Percentiles rank a stretch among this genome's conserved stretches.
phyloP scores from a whole-genome alignment of 108 stramenopile genomes.

The Chaetoceros muelleri region DNA sequence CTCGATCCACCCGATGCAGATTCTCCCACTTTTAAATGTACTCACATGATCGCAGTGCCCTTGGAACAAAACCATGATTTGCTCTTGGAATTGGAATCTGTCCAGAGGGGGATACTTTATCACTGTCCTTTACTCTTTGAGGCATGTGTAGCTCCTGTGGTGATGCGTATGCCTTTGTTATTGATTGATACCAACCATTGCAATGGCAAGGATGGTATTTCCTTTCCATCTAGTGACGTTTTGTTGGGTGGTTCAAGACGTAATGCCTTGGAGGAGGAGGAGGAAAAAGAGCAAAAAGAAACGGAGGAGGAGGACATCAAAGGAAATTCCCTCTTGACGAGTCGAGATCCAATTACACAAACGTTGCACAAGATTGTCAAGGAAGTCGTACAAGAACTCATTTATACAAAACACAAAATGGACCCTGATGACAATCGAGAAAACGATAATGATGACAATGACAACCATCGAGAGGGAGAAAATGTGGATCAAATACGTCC shows the following conservation, averaged over 20 bases:
- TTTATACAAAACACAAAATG: neutral
- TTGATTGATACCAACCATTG: constrained; percentile 38
- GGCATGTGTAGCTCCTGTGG: constrained; percentile 54
- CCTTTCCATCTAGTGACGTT: constrained; percentile 4
- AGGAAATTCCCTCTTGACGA: neutral
- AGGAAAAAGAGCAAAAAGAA: constrained; percentile 3
- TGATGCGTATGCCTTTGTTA: constrained; percentile 52
- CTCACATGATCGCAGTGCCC: constrained; percentile 75
- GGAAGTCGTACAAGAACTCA: neutral
- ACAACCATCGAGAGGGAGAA: neutral
- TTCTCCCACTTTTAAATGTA: constrained; percentile 23
- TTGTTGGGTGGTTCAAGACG: constrained; percentile 17
- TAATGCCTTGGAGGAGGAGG: neutral
- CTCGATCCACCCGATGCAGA: constrained; percentile 5
- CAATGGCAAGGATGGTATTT: constrained; percentile 28
- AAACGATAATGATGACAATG: neutral
- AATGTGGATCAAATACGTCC: constrained; percentile 29
- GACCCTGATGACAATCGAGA: constrained; percentile 8
- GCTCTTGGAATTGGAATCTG: constrained; percentile 51
- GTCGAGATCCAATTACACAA: neutral
- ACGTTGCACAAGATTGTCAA: neutral
- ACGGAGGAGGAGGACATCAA: neutral
- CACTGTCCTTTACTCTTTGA: constrained; percentile 67
- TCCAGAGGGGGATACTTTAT: constrained; percentile 67
- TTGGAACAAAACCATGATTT: constrained; percentile 58